Base-by-base conservation (phyloP, 2,329 filamentous ascomycete genomes). In the Fusarium sp. region DNA sequence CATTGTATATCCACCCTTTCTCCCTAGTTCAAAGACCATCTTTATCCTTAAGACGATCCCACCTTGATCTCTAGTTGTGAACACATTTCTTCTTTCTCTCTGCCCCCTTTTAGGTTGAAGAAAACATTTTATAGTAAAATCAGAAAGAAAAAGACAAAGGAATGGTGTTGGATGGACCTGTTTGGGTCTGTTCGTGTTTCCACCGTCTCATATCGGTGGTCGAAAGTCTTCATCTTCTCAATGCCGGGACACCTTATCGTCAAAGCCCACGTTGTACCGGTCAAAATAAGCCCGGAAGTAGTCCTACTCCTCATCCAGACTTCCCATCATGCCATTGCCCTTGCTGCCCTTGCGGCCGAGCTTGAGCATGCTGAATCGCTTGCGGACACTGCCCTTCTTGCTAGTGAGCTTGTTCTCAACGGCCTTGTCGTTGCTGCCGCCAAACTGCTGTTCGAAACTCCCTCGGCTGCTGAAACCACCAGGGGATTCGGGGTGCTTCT, bases 331-430 rank as follows among this genome's bases (percentile, higher is more conserved):
- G 27, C 78, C 82, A 63, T 77, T 82, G 47, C 77, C 80, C 76
- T 88, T 90, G 74, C 85, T 88, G 43, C 81, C 82, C 80, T 91
- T 93, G 76, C 89, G 90, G 29, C 91, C 90, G 49, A 94, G 84
- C 76, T 91, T 92, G 74, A 96, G 82, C 72, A 94, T 82, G 76
- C 92, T 96, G 69, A 96, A 83, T 74, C 93, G 82, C 81, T 93
- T 95, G 79, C 90, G 88, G 69, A 96, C 87, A 58, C 89, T 91
- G 35, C 86, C 87, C 51, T 86, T 86, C 73, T 84, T 84, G 56
- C 78, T 76, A 36, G 81, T 47, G 11, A 77, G 74, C 36, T 78
- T 82, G 41, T 74, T 76, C 31, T 74, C 71, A 1, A 56, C 53
- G 21, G 72, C 53, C 43, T 75, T 70, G 11, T 74, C 66, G 20